Conservation (phyloP, 2,329 filamentous ascomycete species). For the Aureobasidium namibiae region DNA sequence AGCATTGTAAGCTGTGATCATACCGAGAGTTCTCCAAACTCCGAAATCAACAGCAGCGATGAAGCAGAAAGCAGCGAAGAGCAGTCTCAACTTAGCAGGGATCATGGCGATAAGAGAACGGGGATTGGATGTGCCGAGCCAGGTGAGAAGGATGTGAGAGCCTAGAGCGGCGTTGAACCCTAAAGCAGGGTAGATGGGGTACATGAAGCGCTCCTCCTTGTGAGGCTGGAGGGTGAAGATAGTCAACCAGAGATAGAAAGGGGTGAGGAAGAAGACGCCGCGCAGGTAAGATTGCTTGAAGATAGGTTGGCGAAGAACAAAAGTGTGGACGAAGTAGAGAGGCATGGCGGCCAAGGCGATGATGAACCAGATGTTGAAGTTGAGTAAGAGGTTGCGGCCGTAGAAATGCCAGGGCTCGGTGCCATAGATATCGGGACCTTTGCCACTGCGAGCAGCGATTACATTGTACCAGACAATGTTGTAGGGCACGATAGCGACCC, state of each 20-base stretch:
- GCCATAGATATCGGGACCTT: constrained; percentile 85
- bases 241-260: constrained; percentile 88
- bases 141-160: constrained; percentile 69
- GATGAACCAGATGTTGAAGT: constrained; percentile 92
- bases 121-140: constrained; percentile 63
- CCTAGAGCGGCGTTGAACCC: constrained; percentile 81
- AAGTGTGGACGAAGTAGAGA: constrained; percentile 64
- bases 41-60: constrained; percentile 55
- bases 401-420: constrained; percentile 98
- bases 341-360: constrained; percentile 69
- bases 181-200: constrained; percentile 85
- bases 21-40: constrained; percentile 63
- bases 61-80: constrained; percentile 43
- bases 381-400: constrained; percentile 78
- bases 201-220: constrained; percentile 99
- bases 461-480: constrained; percentile 97
- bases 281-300: constrained; percentile 64
- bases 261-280: constrained; percentile 67
- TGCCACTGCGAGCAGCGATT: constrained; percentile 57
- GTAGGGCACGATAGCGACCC: constrained; percentile 67
- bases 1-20: constrained; percentile 75
- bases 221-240: constrained; percentile 92
- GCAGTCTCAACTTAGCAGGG: constrained; percentile 62
- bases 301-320: constrained; percentile 52
- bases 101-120: constrained; percentile 62